phyloP scores from a whole-genome alignment of 1,284 basidiomycete genomes.

The Trichosporon faecale region DNA sequence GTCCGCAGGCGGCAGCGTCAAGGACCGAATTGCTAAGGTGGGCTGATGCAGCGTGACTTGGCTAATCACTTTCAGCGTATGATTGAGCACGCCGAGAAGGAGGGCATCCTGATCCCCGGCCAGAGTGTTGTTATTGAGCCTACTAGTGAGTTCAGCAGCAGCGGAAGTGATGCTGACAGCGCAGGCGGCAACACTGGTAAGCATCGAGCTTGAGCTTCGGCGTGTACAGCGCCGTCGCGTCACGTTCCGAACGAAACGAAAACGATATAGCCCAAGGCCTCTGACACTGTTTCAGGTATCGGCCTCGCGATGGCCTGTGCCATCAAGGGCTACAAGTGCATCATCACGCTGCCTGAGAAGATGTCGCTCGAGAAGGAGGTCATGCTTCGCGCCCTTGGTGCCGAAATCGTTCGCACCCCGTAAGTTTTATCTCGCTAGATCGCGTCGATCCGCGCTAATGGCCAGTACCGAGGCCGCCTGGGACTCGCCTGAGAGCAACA shows the following conservation, averaged over 20 bases:
- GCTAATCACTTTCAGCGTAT: constrained; percentile 60
- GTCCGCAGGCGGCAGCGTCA: constrained; percentile 88
- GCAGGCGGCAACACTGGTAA: constrained; percentile 84
- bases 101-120: constrained; percentile 80
- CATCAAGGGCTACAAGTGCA: constrained; percentile 55
- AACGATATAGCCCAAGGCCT: background rate
- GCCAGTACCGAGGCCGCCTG: constrained; percentile 46
- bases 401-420: constrained; percentile 92
- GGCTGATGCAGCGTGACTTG: constrained; percentile 4
- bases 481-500: constrained; percentile 70
- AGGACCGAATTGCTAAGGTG: constrained; percentile 87
- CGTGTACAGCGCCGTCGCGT: background rate
- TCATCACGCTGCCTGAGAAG: constrained; percentile 95
- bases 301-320: constrained; percentile 88
- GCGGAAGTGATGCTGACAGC: constrained; percentile 34
- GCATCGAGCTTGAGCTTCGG: constrained; percentile 30
- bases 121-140: constrained; percentile 92
- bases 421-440: constrained; percentile 54
- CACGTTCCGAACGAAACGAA: background rate
- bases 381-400: constrained; percentile 82
- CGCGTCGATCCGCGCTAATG: constrained; percentile 12
- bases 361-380: constrained; percentile 97
- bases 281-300: constrained; percentile 61
- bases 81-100: constrained; percentile 85
- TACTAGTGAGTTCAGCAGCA: constrained; percentile 36